phyloP scores from a whole-genome alignment of 1,139 yeast genomes.

The Torulaspora pretoriensis region DNA sequence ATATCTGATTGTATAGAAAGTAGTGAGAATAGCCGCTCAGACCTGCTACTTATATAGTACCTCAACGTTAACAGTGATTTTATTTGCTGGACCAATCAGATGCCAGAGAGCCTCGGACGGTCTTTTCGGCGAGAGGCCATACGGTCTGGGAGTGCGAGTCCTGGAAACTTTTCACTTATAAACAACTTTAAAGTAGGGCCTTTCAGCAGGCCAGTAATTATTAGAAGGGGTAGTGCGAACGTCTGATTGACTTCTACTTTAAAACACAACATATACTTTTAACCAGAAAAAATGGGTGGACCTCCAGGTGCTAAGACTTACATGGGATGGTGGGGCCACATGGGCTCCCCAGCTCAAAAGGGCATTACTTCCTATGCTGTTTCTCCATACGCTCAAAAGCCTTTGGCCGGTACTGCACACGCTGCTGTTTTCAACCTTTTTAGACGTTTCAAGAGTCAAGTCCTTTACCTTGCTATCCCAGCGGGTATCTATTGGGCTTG shows the following conservation, averaged over 20 bases:
- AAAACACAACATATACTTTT: conserved; percentile 1
- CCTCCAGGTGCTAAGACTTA: conserved; percentile 73
- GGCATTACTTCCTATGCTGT: conserved; percentile 81
- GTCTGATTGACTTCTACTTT: background rate
- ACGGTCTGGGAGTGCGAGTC: background rate
- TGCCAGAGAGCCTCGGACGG: background rate
- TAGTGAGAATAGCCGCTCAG: background rate
- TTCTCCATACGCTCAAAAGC: conserved; percentile 91
- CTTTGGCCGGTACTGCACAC: conserved; percentile 81
- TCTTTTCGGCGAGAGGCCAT: conserved; percentile 3
- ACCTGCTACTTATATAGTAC: background rate
- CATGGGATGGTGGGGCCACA: conserved; percentile 97
- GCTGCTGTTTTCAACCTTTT: conserved; percentile 87
- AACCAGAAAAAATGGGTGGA: conserved; percentile 45
- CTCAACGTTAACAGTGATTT: background rate
- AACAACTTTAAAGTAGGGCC: background rate
- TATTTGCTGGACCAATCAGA: conserved; percentile 4
- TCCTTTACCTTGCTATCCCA: conserved; percentile 74
- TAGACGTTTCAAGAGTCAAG: conserved; percentile 90
- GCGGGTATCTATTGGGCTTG: conserved; percentile 75
- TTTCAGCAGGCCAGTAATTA: too few species aligned
- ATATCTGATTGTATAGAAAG: background rate
- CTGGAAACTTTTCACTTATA: background rate
- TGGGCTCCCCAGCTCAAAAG: conserved; percentile 83
- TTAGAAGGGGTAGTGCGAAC: background rate